phyloP scores from a whole-genome alignment of 345 rosid species.

The Gossypium australe region DNA sequence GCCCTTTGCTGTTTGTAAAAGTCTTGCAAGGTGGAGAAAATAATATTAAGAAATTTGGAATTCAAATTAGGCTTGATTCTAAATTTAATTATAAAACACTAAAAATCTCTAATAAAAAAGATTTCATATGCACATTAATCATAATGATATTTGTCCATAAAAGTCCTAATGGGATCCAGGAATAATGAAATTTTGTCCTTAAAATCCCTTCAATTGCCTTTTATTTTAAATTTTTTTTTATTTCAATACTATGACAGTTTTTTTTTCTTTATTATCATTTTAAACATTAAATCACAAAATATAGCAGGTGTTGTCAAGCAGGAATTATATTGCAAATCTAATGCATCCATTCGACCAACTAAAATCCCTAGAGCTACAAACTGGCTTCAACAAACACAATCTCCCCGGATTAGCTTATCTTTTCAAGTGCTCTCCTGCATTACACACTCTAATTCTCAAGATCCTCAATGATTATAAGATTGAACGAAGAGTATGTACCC shows the following conservation, averaged over 20 bases:
- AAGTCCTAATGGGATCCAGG: too few relatives aligned
- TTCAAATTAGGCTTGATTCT: too few relatives aligned
- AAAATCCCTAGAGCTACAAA: constrained; percentile 47
- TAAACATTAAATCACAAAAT: background rate
- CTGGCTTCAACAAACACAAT: constrained; percentile 45
- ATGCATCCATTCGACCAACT: constrained; percentile 45
- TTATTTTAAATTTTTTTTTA: too few relatives aligned
- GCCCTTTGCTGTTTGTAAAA: background rate
- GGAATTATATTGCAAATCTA: constrained; percentile 31
- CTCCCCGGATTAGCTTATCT: constrained; percentile 49
- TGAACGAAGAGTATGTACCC: constrained; percentile 49
- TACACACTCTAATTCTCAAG: constrained; percentile 53
- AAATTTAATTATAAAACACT: too few relatives aligned
- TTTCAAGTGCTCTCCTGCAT: constrained; percentile 50
- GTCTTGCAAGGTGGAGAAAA: too few relatives aligned
- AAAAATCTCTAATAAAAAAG: too few relatives aligned
- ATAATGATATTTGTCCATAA: background rate
- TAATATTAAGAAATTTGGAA: too few relatives aligned
- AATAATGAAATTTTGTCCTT: too few relatives aligned
- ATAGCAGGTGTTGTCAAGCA: constrained; percentile 54
- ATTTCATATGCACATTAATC: background rate
- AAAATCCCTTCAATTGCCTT: too few relatives aligned
- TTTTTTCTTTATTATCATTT: too few relatives aligned
- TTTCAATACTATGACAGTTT: too few relatives aligned
- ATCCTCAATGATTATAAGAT: constrained; percentile 46